phyloP scores from a whole-genome alignment of 805 yeast genomes.

The Wickerhamiella sergipiensis region DNA sequence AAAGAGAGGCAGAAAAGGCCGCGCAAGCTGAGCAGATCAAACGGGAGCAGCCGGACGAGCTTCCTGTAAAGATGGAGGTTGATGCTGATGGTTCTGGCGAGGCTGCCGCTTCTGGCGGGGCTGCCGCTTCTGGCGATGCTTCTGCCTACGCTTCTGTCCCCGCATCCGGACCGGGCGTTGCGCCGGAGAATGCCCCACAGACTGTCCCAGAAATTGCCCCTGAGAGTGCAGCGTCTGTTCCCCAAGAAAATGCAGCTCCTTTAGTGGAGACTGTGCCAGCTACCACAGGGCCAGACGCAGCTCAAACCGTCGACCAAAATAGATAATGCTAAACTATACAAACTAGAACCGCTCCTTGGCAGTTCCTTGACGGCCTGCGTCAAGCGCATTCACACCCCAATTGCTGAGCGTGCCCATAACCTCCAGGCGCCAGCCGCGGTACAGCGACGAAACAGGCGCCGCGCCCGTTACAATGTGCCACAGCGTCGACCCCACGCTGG shows the following conservation, averaged over 20 bases:
- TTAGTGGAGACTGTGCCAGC: too few relatives aligned
- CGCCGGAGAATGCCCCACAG: too few relatives aligned
- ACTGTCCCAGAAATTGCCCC: too few relatives aligned
- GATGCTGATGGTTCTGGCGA: too few relatives aligned
- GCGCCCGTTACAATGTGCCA: constrained; percentile 35
- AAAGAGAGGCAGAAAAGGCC: neutral
- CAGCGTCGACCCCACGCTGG: constrained; percentile 43
- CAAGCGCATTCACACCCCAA: constrained; percentile 41
- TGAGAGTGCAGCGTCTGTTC: too few relatives aligned
- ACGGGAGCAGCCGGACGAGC: neutral
- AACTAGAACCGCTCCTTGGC: constrained; percentile 1
- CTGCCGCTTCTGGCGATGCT: too few relatives aligned
- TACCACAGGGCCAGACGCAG: too few relatives aligned
- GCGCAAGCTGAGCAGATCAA: neutral
- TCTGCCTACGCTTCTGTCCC: too few relatives aligned
- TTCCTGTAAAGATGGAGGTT: neutral
- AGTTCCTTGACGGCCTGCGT: constrained; percentile 6
- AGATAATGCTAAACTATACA: neutral
- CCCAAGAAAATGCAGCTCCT: too few relatives aligned
- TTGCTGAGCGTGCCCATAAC: constrained; percentile 64
- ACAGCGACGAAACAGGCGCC: constrained; percentile 35
- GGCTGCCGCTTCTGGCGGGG: too few relatives aligned
- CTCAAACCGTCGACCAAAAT: neutral
- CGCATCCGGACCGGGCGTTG: too few relatives aligned
- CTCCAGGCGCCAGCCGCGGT: constrained; percentile 90